Evolutionary conservation across 352 stramenopile genomes (phyloP), one percentile per base, ranked within the genome.

Genomic region (Hyaloperonospora arabidopsidis): DNA sequence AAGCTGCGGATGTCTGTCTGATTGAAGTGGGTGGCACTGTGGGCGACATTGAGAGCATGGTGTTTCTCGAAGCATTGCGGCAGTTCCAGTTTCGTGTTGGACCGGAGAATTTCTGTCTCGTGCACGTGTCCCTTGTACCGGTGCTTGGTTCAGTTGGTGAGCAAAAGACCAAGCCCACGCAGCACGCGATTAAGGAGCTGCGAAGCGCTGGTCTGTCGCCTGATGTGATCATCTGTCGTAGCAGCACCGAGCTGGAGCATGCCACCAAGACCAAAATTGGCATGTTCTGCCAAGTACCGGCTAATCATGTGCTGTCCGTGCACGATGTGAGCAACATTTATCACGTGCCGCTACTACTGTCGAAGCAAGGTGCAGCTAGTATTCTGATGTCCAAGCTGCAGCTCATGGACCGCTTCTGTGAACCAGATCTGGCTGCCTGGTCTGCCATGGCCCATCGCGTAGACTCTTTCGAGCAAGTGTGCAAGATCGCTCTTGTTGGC

Each of bases 241-340:
- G 69, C 45, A 93, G 78, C 56, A 83, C 93, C 38, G 84, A 97
- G 56, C 76, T 99, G 44, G 79, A 98, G 62, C 72, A 91, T 4
- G 74, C 81, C 1, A 98, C 95, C 5, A 93, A 93, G 52, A 68
- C 86, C 22, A 99, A 99, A 76, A 98, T 99, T 60, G 95, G 89
- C 40, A 96, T 97, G 75, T 99, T 99, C 78, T 99, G 96, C 78
- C 95, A 99, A 68, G 95, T 99, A 12, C 87, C 81, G 40, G 78
- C 87, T 15, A 84, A 87, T 45, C 83, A 97, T 73, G 96, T 99
- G 38, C 75, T 99, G 8, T 97, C 87, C 43, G 96, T 99, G 32
- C 95, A 99, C 79, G 97, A 99, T 61, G 96, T 99, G 45, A 97
- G 81, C 70, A 99, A 99, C 84, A 98, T 99, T 47, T 99, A 99